A percentile compares a stretch with the other conserved stretches of the same genome.
Evolutionary conservation across 805 yeast genomes (phyloP).

Genomic region (Yamadazyma scolyti): DNA sequence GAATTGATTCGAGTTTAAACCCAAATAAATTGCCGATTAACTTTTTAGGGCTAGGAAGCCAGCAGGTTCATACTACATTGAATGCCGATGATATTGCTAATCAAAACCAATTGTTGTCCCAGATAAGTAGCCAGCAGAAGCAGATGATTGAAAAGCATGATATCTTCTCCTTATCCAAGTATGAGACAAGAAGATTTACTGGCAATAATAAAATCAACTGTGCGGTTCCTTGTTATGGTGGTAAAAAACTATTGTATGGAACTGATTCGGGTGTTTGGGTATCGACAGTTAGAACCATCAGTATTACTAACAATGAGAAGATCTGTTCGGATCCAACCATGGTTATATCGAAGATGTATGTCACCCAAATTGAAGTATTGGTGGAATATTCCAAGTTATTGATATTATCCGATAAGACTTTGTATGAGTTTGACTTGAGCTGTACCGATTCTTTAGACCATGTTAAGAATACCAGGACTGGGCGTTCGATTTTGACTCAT

Average conservation of each 20-base stretch:
- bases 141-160: constrained; percentile 69
- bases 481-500: constrained; percentile 80
- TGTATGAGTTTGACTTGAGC: constrained; percentile 69
- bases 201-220: constrained; percentile 78
- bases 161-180: constrained; percentile 72
- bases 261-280: constrained; percentile 89
- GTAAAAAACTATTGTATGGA: constrained; percentile 84
- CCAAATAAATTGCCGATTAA: constrained; percentile 45
- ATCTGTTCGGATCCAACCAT: constrained; percentile 70
- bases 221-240: constrained; percentile 92
- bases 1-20: constrained; percentile 14
- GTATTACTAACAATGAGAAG: constrained; percentile 44
- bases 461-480: constrained; percentile 53
- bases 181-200: constrained; percentile 73
- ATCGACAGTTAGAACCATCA: constrained; percentile 61
- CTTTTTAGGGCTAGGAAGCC: constrained; percentile 50
- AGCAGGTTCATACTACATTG: constrained; percentile 51
- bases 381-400: constrained; percentile 86
- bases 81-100: constrained; percentile 54
- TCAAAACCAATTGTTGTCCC: constrained; percentile 77
- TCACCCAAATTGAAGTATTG: constrained; percentile 84
- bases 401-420: constrained; percentile 74
- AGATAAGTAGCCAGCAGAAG: constrained; percentile 74
- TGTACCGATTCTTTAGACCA: constrained; percentile 48
- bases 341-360: constrained; percentile 69